Conservation (phyloP, 164 flowering plant genomes). For the Dillenia turbinata region DNA sequence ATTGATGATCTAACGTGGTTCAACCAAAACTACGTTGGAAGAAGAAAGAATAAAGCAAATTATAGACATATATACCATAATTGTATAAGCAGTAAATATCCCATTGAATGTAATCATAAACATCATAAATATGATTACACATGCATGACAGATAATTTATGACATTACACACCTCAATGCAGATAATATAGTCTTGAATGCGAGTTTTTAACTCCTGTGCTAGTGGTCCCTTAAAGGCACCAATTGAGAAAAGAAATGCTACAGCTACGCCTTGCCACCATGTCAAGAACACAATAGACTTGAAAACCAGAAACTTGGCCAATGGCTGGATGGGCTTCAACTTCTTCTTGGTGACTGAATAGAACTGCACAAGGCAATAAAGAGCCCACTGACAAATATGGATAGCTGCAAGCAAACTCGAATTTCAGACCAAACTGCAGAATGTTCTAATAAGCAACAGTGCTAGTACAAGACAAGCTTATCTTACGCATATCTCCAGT, state of each 20-base stretch:
- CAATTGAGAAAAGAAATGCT: slow-evolving; percentile 91
- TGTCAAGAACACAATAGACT: slow-evolving; percentile 93
- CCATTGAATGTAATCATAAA: too few species aligned
- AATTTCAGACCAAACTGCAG: not conserved
- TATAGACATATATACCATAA: too few species aligned
- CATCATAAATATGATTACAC: not conserved
- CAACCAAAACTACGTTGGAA: too few species aligned
- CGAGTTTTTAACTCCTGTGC: slow-evolving; percentile 85
- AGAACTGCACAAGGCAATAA: slow-evolving; percentile 95
- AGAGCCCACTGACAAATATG: slow-evolving; percentile 98
- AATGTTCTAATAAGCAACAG: not conserved
- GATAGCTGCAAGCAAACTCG: slow-evolving; percentile 70
- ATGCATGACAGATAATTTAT: not conserved
- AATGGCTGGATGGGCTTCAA: slow-evolving; percentile 87
- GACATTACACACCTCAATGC: slow-evolving; percentile 70
- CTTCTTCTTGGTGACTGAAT: slow-evolving; percentile 80
- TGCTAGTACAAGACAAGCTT: not conserved
- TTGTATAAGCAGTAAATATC: too few species aligned
- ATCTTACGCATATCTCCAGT: slow-evolving; percentile 92
- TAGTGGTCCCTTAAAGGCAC: slow-evolving; percentile 74
- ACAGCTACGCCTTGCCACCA: slow-evolving; percentile 99
- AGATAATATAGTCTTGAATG: slow-evolving; percentile 92
- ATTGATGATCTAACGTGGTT: too few species aligned
- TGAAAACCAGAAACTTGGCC: slow-evolving; percentile 89
- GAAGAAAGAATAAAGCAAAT: too few species aligned